A percentile compares a stretch with the other conserved stretches of the same genome.
phyloP scores from a whole-genome alignment of 1,139 yeast genomes.

The Sugiyamaella novakii region DNA sequence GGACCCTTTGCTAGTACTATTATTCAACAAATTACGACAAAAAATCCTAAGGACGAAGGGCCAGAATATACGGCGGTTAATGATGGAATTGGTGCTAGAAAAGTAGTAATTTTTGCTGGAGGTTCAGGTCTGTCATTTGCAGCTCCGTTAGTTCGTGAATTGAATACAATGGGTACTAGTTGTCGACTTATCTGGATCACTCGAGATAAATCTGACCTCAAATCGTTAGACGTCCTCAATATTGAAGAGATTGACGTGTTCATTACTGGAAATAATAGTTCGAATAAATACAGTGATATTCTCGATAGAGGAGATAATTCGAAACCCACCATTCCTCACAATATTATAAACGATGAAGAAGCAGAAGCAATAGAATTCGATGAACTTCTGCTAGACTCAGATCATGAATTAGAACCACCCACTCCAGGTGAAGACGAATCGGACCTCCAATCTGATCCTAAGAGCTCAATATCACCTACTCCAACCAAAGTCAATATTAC shows the following conservation, averaged over 20 bases:
- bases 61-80: slow-evolving; percentile 34
- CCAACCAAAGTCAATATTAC: slow-evolving; percentile 28
- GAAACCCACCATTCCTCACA: background rate
- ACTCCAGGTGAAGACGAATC: slow-evolving; percentile 9
- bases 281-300: slow-evolving; percentile 20
- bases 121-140: slow-evolving; percentile 87
- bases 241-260: slow-evolving; percentile 41
- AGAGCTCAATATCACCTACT: slow-evolving; percentile 24
- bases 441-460: slow-evolving; percentile 14
- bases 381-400: slow-evolving; percentile 31
- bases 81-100: slow-evolving; percentile 43
- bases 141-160: slow-evolving; percentile 49
- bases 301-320: slow-evolving; percentile 13
- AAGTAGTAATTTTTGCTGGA: slow-evolving; percentile 69
- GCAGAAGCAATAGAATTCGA: slow-evolving; percentile 35
- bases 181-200: slow-evolving; percentile 56
- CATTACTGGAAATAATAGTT: slow-evolving; percentile 37
- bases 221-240: slow-evolving; percentile 43
- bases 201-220: slow-evolving; percentile 48
- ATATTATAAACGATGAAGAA: slow-evolving; percentile 16
- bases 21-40: background rate
- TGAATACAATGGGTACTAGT: slow-evolving; percentile 25
- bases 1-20: slow-evolving; percentile 37
- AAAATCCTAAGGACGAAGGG: slow-evolving; percentile 9
- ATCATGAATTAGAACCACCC: slow-evolving; percentile 21